Conservation (phyloP, 129 eudicot genomes). For the Ambrosia artemisiifolia region DNA sequence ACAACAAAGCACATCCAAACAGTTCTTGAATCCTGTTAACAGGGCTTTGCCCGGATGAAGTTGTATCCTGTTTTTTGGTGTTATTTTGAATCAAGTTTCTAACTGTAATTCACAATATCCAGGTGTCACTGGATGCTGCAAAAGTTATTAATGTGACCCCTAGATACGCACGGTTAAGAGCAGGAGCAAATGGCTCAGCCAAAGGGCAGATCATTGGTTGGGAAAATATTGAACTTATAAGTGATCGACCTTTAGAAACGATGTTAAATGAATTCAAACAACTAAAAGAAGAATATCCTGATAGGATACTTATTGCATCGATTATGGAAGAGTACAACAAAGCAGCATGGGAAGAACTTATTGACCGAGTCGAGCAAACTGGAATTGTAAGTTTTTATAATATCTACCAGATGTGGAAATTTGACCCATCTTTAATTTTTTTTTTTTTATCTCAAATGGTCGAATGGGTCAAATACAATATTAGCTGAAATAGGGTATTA, state of each 20-base stretch:
- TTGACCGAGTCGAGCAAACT: constrained; percentile 90
- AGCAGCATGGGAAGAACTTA: constrained; percentile 95
- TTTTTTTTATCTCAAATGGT: neutral
- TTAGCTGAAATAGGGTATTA: neutral
- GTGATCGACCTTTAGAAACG: constrained; percentile 92
- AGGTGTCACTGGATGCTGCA: constrained; percentile 94
- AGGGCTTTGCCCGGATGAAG: neutral
- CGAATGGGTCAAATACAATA: neutral
- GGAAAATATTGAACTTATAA: constrained; percentile 93
- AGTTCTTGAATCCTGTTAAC: too few relatives aligned
- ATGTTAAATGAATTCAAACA: constrained; percentile 89
- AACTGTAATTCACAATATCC: constrained; percentile 1
- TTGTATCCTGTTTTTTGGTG: neutral
- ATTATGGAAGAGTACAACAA: constrained; percentile 97
- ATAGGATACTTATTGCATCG: constrained; percentile 91
- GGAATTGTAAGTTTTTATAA: constrained; percentile 66
- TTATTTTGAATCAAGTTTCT: constrained; percentile 2
- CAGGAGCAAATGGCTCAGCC: constrained; percentile 86
- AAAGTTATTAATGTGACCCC: constrained; percentile 96
- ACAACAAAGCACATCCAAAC: too few relatives aligned
- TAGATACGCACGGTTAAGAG: constrained; percentile 83
- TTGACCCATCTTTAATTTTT: neutral
- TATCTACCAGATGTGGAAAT: neutral
- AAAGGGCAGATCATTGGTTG: constrained; percentile 91
- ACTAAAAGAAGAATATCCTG: constrained; percentile 90